Base-by-base conservation (phyloP, 345 rosid genomes). In the Triadica sebifera region DNA sequence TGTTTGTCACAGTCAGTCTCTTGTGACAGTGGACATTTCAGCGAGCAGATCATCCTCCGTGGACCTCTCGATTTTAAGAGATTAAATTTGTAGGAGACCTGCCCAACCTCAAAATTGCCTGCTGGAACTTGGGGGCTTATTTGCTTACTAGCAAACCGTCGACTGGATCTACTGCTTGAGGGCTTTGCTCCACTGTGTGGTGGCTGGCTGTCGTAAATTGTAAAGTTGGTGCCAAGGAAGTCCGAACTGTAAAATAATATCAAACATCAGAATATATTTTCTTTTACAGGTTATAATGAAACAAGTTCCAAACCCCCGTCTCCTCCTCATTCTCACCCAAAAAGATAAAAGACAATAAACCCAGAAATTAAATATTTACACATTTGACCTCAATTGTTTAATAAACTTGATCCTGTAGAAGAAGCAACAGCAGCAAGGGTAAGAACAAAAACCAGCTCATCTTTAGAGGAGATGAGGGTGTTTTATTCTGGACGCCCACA, bases 31-130 rank as follows among this genome's bases (percentile, higher is more conserved):
- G 90, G 86, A 83, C 91, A 86, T 24, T 80, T 85, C 58, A 92
- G 77, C 9, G 92, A 84, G 86, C 90, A 92, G 53, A 92, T 80
- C 97, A 94, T 94, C 81, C 98, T 92, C 84, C 98, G 88, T 3
- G 98, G 98, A 77, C 98, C 97, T 81, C 98, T 88, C 63, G 98
- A 94, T 78, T 94, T 94, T 74, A 94, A 80, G 70, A 94, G 88
- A 83, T 94, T 94, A 82, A 92, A 94, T 83, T 94, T 94, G 84
- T 94, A 94, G 13, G 92, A 83, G 49, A 94, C 86, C 47, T 89
- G 90, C 50, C 98, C 98, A 0, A 90, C 87, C 81, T 90, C 90
- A 71, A 89, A 94, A 86, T 88, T 94, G 34, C 97, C 97, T 6
- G 97, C 91, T 4, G 98, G 85, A 71, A 92, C 87, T 79, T 94